Base-by-base conservation (phyloP, 73 alveolate genomes). In the Durusdinium trenchii region DNA sequence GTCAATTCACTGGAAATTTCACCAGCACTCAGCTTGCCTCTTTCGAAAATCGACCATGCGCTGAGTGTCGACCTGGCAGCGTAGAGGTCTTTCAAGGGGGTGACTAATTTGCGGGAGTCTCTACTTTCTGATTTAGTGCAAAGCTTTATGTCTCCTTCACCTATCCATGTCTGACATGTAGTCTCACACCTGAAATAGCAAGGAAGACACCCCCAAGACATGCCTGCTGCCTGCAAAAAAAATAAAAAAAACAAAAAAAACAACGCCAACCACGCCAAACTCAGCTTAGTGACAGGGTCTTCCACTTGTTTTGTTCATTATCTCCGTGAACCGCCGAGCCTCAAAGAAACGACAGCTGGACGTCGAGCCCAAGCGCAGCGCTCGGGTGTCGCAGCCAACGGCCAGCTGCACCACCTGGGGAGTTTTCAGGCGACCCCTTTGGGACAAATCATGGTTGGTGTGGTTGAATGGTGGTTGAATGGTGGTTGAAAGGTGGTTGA, bases 361-460 rank as follows among this genome's bases (percentile, higher is more conserved):
- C 6, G 32, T 26, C 28, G 52, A 36, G 3, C 62, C 93, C 85
- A 87, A 36, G 67, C 95, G 95, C 23, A 28, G 54, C 6, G 95
- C 95, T 48, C 95, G 95, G 5, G 95, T 87, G 95, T 87, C 95
- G 78, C 95, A 87, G 84, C 95, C 95, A 32, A 87, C 95, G n/a
- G 51, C 95, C 51, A 87, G 47, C 64, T 87, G 95, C 51, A 87
- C 85, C 48, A 87, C 95, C 95, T 87, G 87, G 20, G 35, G 20
- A 30, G 35, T 30, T 62, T 30, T 36, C 40, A 9, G 6, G 76
- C 76, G 28, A n/a, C 26, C 26, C 32, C 26, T 30, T 61, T 0
- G 32, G 75, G 32, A 61, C 35, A 61, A 30, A 61, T 30, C 32
- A 57, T 14, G 71, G 71, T 57, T 6, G 10, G 23, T 57, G 69